Percentiles rank a stretch among this genome's conserved stretches.
These are phyloP conservation scores for Citrus cavaleriei DNA, from an alignment of 345 rosid genomes.

Conservation along the genomic window DNA sequence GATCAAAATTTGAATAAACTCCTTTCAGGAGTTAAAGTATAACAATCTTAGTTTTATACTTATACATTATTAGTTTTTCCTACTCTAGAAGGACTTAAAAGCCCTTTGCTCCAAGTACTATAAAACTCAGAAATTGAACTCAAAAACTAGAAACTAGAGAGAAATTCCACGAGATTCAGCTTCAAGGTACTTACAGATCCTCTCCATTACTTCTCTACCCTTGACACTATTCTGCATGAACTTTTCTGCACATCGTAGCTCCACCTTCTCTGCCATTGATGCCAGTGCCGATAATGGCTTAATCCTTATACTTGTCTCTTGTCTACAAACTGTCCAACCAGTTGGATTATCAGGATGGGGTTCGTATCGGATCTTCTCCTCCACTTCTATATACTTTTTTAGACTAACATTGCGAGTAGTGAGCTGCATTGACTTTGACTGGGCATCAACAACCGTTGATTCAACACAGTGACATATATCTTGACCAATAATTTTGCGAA, in stretches of 20 bases:
- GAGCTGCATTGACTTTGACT: constrained; percentile 79
- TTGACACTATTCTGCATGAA: constrained; percentile 90
- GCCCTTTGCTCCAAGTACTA: neutral
- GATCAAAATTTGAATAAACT: constrained; percentile 4
- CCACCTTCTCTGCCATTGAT: constrained; percentile 97
- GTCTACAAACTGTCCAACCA: constrained; percentile 78
- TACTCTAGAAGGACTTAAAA: constrained; percentile 4
- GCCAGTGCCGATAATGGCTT: constrained; percentile 88
- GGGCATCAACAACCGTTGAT: constrained; percentile 83
- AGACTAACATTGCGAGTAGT: constrained; percentile 80
- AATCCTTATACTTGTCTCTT: constrained; percentile 85
- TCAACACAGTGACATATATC: constrained; percentile 94
- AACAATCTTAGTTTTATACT: neutral
- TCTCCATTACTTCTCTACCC: constrained; percentile 96
- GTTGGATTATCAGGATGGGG: constrained; percentile 88
- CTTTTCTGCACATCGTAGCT: constrained; percentile 81
- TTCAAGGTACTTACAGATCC: constrained; percentile 93
- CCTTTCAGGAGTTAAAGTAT: neutral
- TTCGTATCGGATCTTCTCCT: constrained; percentile 76
- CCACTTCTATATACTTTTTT: constrained; percentile 85
- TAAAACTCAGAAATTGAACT: neutral
- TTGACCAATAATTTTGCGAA: constrained; percentile 78
- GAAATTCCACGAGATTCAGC: constrained; percentile 67
- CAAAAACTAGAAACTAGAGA: constrained; percentile 24
- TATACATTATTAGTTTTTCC: constrained; percentile 5